Percentiles rank a stretch among this genome's conserved stretches.
Evolutionary conservation across 768 basidiomycete species (phyloP).

Genomic region (Xerocomus potaroensis): DNA sequence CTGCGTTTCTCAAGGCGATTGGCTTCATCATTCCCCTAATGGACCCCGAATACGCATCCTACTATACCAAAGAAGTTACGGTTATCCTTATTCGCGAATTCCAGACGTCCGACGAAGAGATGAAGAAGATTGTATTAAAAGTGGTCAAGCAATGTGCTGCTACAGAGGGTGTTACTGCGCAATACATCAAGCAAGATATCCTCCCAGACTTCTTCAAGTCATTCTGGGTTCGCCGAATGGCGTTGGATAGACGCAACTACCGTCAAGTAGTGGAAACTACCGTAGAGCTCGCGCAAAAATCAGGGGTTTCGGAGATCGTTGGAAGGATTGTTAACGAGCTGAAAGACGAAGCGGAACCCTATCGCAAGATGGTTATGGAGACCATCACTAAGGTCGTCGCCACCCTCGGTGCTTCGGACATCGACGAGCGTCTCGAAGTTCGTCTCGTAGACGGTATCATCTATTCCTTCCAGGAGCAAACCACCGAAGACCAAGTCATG

Average conservation of each 20-base stretch:
- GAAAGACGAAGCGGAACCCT: slow-evolving; percentile 65
- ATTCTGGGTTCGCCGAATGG: slow-evolving; percentile 99
- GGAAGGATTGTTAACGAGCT: slow-evolving; percentile 67
- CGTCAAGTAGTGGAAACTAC: slow-evolving; percentile 98
- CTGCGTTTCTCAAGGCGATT: slow-evolving; percentile 85
- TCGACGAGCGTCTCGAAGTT: slow-evolving; percentile 93
- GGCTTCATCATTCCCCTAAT: slow-evolving; percentile 99
- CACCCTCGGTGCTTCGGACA: slow-evolving; percentile 92
- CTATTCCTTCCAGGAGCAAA: slow-evolving; percentile 99
- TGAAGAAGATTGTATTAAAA: slow-evolving; percentile 99
- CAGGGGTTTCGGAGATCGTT: slow-evolving; percentile 95
- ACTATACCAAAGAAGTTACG: slow-evolving; percentile 98
- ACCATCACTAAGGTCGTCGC: slow-evolving; percentile 96
- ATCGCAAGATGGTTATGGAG: slow-evolving; percentile 99
- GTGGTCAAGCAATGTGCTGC: slow-evolving; percentile 99
- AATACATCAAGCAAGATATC: slow-evolving; percentile 96
- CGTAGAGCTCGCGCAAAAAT: slow-evolving; percentile 95
- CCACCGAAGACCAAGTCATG: slow-evolving; percentile 99
- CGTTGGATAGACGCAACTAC: slow-evolving; percentile 93
- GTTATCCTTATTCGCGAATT: slow-evolving; percentile 97
- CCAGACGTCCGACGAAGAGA: slow-evolving; percentile 99
- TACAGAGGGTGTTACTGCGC: slow-evolving; percentile 94
- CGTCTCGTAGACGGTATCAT: slow-evolving; percentile 97
- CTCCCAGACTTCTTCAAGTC: slow-evolving; percentile 99
- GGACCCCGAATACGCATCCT: slow-evolving; percentile 99